phyloP scores from a whole-genome alignment of 179 eudicot species.

The Dionaea muscipula region DNA sequence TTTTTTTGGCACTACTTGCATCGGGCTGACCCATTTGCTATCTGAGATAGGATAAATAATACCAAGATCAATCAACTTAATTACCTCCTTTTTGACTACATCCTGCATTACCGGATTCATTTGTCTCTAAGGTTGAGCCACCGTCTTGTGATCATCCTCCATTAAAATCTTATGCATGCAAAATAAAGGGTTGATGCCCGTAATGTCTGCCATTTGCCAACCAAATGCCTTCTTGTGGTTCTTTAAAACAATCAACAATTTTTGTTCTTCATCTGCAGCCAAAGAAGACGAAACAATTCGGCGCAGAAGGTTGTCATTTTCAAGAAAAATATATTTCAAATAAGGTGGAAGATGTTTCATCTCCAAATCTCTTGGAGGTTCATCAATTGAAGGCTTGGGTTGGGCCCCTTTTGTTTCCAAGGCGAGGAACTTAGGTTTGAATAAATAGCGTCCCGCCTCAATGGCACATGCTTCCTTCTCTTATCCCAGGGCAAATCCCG shows the following conservation, averaged over 20 bases:
- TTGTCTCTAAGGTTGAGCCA: background rate
- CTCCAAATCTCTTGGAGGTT: too few relatives aligned
- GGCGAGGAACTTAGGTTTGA: too few relatives aligned
- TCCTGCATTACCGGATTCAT: background rate
- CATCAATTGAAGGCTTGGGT: too few relatives aligned
- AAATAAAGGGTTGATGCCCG: background rate
- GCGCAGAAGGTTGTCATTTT: too few relatives aligned
- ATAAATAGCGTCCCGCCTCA: too few relatives aligned
- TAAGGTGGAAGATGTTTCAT: too few relatives aligned
- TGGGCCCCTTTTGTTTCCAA: too few relatives aligned
- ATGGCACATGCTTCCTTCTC: too few relatives aligned
- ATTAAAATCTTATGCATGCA: background rate
- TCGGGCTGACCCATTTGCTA: background rate
- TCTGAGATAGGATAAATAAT: slow-evolving; percentile 1
- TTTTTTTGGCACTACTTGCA: background rate
- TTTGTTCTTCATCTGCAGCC: background rate
- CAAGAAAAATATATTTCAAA: too few relatives aligned
- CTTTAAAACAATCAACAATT: background rate
- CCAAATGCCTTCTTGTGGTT: background rate
- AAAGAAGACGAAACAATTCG: too few relatives aligned
- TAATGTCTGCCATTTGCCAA: background rate
- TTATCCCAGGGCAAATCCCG: too few relatives aligned
- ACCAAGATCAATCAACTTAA: background rate
- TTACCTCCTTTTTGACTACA: background rate
- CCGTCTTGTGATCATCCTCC: background rate